These are phyloP conservation scores for Poa annua DNA, from an alignment of 176 grass and related monocot genomes.

Conservation along the genomic window DNA sequence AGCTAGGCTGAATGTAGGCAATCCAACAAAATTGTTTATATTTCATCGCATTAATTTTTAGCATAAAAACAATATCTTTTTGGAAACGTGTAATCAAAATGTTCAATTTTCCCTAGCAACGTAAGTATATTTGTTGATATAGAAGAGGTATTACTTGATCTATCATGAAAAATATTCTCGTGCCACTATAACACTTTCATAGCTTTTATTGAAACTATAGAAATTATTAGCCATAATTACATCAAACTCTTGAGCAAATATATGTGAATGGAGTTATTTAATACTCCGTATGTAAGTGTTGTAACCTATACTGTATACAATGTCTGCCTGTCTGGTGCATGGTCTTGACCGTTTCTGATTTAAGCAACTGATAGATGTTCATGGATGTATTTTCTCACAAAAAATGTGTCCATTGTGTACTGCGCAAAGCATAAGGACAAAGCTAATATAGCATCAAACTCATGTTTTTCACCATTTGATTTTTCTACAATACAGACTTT, in stretches of 20 bases:
- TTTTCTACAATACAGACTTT: background rate
- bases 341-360: background rate
- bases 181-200: background rate
- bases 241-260: constrained; percentile 13
- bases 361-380: background rate
- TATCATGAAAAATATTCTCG: background rate
- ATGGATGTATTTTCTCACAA: background rate
- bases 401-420: background rate
- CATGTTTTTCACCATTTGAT: background rate
- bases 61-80: background rate
- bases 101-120: background rate
- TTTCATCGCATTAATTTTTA: background rate
- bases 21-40: background rate
- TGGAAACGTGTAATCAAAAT: background rate
- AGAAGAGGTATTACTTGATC: constrained; percentile 14
- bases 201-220: constrained; percentile 7
- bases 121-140: background rate
- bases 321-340: background rate
- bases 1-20: constrained; percentile 11
- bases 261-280: constrained; percentile 21
- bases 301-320: background rate
- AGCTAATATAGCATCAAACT: background rate
- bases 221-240: background rate
- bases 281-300: background rate
- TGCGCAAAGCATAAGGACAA: background rate